Conservation (phyloP, 1,284 basidiomycete species). For the Takashimella tepidaria region DNA sequence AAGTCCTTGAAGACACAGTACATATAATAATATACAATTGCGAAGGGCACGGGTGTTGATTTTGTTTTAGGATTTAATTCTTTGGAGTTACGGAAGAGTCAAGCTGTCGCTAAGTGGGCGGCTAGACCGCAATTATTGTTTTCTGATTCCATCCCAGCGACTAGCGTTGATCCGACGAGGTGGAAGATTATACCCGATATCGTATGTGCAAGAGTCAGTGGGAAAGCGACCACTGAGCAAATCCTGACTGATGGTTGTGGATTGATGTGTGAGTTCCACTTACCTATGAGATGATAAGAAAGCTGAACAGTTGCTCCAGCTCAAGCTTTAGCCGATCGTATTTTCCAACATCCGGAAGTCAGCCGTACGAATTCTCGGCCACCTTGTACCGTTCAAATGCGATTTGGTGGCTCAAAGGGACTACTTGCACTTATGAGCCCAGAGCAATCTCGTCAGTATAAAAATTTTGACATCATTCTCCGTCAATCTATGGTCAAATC, state of each 20-base stretch:
- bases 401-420: slow-evolving; percentile 37
- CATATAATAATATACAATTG: neutral
- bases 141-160: slow-evolving; percentile 32
- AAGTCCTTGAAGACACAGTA: too few species aligned
- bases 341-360: slow-evolving; percentile 16
- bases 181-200: slow-evolving; percentile 25
- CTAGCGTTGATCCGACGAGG: slow-evolving; percentile 5
- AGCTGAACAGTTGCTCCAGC: slow-evolving; percentile 13
- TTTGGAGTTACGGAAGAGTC: slow-evolving; percentile 25
- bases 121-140: slow-evolving; percentile 32
- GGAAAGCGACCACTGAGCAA: slow-evolving; percentile 15
- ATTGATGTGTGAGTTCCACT: slow-evolving; percentile 31
- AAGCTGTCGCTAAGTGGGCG: slow-evolving; percentile 44
- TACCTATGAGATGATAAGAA: neutral
- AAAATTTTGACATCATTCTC: slow-evolving; percentile 28
- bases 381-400: slow-evolving; percentile 32
- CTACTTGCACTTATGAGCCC: slow-evolving; percentile 33
- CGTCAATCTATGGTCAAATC: slow-evolving; percentile 40
- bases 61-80: slow-evolving; percentile 25
- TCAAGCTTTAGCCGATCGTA: slow-evolving; percentile 19
- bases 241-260: slow-evolving; percentile 40
- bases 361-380: slow-evolving; percentile 9
- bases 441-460: slow-evolving; percentile 14
- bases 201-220: slow-evolving; percentile 7
- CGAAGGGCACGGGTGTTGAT: slow-evolving; percentile 1